Conservation (phyloP, 2,329 filamentous ascomycete genomes). For the Beauveria bassiana region DNA sequence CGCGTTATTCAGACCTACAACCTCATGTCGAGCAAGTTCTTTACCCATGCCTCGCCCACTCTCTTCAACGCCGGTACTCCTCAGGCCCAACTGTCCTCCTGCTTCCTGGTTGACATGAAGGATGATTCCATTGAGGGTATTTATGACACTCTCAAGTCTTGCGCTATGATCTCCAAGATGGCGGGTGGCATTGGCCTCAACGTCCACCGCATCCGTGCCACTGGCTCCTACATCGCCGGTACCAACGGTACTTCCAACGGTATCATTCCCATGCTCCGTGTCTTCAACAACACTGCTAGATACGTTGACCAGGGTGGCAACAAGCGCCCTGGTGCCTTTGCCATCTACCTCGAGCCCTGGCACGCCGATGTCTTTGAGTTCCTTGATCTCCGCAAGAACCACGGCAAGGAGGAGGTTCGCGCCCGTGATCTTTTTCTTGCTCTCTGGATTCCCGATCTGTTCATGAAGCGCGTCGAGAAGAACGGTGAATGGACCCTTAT, state of each 20-base stretch:
- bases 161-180: constrained; percentile 99
- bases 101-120: constrained; percentile 99
- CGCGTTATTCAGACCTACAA: constrained; percentile 96
- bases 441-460: constrained; percentile 96
- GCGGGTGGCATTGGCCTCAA: constrained; percentile 97
- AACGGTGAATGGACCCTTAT: constrained; percentile 97
- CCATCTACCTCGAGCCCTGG: constrained; percentile 98
- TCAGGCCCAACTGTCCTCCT: constrained; percentile 88
- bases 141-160: constrained; percentile 98
- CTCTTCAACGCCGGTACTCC: constrained; percentile 98
- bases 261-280: constrained; percentile 93
- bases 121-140: constrained; percentile 99
- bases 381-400: constrained; percentile 96
- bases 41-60: constrained; percentile 95
- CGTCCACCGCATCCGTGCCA: constrained; percentile 92
- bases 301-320: constrained; percentile 99
- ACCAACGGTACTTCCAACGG: constrained; percentile 98
- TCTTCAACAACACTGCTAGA: constrained; percentile 98
- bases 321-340: constrained; percentile 97
- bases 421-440: constrained; percentile 97
- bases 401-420: constrained; percentile 96
- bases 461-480: constrained; percentile 99
- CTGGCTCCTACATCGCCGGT: constrained; percentile 94
- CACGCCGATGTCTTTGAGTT: constrained; percentile 97
- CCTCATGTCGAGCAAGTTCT: constrained; percentile 97